Evolutionary conservation across 108 stramenopile genomes (phyloP).

Genomic region (Aurantiochytrium sp.): DNA sequence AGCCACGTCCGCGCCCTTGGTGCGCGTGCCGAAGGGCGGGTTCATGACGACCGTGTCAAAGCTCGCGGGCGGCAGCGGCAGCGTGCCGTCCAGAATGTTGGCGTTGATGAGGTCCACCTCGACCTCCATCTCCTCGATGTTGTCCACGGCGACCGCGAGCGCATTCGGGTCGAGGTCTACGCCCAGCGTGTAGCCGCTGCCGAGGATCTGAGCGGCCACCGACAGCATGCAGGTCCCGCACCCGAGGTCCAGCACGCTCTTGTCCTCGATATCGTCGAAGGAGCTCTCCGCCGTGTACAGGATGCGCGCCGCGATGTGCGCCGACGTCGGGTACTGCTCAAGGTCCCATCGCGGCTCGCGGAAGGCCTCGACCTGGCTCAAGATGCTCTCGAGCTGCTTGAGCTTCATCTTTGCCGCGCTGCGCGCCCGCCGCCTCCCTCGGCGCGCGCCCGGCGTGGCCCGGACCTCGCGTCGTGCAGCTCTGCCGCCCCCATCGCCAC

Average conservation of each 20-base stretch:
- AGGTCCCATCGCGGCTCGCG: conserved; percentile 64
- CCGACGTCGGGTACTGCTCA: conserved; percentile 83
- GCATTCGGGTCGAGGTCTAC: conserved; percentile 74
- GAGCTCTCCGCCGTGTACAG: conserved; percentile 59
- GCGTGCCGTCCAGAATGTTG: conserved; percentile 29
- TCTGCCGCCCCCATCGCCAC: no score
- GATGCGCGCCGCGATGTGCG: conserved; percentile 71
- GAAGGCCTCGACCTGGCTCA: conserved; percentile 70
- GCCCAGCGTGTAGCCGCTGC: conserved; percentile 45
- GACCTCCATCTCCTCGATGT: conserved; percentile 33
- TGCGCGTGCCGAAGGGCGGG: conserved; percentile 57
- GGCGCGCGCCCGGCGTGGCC: no score
- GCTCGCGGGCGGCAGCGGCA: background rate
- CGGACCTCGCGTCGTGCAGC: no score
- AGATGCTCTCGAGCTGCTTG: conserved; percentile 83
- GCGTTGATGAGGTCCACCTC: conserved; percentile 41
- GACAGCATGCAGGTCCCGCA: conserved; percentile 89
- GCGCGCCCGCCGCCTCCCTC: no score
- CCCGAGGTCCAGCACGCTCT: conserved; percentile 77
- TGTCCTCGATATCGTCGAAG: conserved; percentile 50
- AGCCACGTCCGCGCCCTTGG: conserved; percentile 42
- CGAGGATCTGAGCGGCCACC: conserved; percentile 68
- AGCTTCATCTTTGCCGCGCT: conserved; percentile 36
- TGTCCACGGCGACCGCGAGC: conserved; percentile 56
- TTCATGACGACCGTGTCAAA: conserved; percentile 59